Base-by-base conservation (phyloP, 2,329 filamentous ascomycete genomes). In the Arthroderma sp. region DNA sequence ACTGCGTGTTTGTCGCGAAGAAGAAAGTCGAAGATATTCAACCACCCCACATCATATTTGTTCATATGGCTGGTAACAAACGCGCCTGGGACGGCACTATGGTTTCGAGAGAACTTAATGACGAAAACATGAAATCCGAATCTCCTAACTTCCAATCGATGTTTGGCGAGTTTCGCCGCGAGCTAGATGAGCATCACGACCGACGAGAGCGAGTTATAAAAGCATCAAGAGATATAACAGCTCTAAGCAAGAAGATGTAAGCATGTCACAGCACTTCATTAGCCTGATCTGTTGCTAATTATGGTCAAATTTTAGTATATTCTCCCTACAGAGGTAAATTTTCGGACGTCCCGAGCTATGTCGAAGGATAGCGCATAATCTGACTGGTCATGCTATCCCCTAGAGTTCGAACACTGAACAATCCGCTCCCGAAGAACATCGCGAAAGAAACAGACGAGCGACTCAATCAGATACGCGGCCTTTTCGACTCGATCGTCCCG, bases 161-260 rank as follows among this genome's bases (percentile, higher is more conserved):
- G 74, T 98, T 98, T 61, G 82, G 86, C 62, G 68, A 63, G 5
- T 94, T 96, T 62, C 82, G 88, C 42, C 74, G 82, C 56, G 88
- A 95, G 65, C 72, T 98, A 29, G 91, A 98, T 58, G 79, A 91
- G 65, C 89, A 96, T 61, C 86, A 98, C 63, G 91, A 96, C 65
- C 81, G 91, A 10, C 77, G 87, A 46, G 88, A 95, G 68, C 78
- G 83, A 43, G 79, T 94, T 54, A 84, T 93, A 58, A 98, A 96
- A 69, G 82, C 81, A 2, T 93, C 86, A 6, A 74, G 89, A 50
- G 91, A 98, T 62, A 84, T 98, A 47, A 98, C 91, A 5, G 87
- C 86, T 0, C 71, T 87, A 44, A 94, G 86, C 66, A 98, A 98
- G 72, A 98, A 96, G 69, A 93, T 96, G 87, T 94, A 65, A 67